Evolutionary conservation across 768 basidiomycete species (phyloP).

Genomic region (Daedaleopsis sinensis): DNA sequence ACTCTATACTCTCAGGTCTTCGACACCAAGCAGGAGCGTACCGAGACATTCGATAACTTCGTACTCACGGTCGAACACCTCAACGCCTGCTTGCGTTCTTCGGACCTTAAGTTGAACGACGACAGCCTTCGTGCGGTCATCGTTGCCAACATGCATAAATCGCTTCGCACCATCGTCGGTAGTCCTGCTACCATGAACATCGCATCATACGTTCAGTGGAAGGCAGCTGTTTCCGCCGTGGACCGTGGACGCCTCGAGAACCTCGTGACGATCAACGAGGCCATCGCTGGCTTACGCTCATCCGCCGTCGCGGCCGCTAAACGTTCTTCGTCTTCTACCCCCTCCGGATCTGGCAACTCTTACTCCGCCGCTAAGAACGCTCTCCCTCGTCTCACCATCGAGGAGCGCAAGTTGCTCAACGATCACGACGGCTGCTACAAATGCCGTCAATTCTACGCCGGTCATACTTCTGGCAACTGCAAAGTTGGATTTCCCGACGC

Average conservation of each 20-base stretch:
- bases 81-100: not conserved
- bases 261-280: not conserved
- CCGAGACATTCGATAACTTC: not conserved
- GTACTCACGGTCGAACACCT: not conserved
- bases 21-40: not conserved
- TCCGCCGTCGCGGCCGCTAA: not conserved
- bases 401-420: conserved; percentile 2
- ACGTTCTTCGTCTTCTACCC: not conserved
- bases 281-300: not conserved
- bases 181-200: not conserved
- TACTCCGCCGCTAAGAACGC: not conserved
- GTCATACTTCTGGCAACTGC: not conserved
- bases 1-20: not conserved
- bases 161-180: not conserved
- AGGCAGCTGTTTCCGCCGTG: not conserved
- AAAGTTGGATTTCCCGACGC: not conserved
- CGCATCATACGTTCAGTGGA: not conserved
- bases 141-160: not conserved
- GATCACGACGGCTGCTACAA: conserved; percentile 15
- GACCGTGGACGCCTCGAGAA: not conserved
- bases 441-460: conserved; percentile 3
- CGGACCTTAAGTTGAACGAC: not conserved
- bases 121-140: not conserved
- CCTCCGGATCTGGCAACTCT: not conserved
- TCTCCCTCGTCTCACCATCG: not conserved